Base-by-base conservation (phyloP, 192 early-diverging fungal species). In the Coemansia sp. region DNA sequence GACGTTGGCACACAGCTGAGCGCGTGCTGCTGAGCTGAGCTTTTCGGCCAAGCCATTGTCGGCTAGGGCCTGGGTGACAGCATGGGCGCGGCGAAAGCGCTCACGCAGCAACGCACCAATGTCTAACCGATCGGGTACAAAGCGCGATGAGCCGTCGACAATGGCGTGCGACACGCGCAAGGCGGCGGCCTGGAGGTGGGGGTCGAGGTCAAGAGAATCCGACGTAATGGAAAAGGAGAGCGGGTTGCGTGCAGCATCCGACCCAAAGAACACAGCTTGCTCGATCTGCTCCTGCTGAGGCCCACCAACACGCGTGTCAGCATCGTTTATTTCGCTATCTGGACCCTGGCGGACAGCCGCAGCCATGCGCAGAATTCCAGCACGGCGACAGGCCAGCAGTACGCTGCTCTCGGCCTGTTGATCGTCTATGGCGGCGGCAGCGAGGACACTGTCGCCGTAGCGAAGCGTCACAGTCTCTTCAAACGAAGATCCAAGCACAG, bases 201-300 rank as follows among this genome's bases (percentile, higher is more conserved):
- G 20, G 36, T 67, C 82, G 0, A 67, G 59, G 1, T 66, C 78
- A 0, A 40, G 8, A 0, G 65, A 46, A 14, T 43, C 45, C 62
- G 73, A 71, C 3, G 46, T 37, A 6, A 80, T 70, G 10, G 59
- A 37, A 39, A 79, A 79, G 16, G 59, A 40, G 20, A 84, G 60
- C 24, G 82, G 82, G 36, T 68, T 76, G 24, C 28, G 45, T 9
- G 66, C 9, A 26, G 38, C 43, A 7, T 51, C 62, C 5, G 31
- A 60, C 28, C 74, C 73, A 42, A 73, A 84, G 43, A 79, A 79
- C 10, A 79, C 77, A 0, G 82, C 82, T 50, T 84, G 82, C 46
- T 84, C 82, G 59, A 77, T 55, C 65, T 79, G 69, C 20, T 39
- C 38, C 62, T 81, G 66, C 62, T 67, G 66, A 1, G 60, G 23